Evolutionary conservation across 2,329 filamentous ascomycete species (phyloP).

Genomic region (Ophiostoma sp.): DNA sequence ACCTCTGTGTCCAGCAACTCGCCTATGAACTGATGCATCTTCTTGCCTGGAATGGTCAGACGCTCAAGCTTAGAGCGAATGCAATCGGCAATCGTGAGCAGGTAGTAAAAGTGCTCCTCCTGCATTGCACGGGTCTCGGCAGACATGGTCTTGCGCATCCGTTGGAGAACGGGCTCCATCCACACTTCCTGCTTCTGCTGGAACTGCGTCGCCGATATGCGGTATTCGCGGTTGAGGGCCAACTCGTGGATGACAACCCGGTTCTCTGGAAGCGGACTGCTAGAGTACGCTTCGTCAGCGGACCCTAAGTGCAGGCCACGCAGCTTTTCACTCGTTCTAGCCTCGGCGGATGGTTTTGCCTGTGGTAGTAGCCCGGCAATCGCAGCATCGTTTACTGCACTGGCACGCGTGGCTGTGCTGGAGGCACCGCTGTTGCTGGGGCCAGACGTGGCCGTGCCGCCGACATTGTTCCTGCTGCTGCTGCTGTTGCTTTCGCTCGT

Average conservation of each 20-base stretch:
- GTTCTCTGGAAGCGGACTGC: conserved; percentile 66
- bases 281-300: conserved; percentile 29
- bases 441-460: not conserved
- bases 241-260: conserved; percentile 75
- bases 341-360: conserved; percentile 6
- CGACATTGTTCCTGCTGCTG: not conserved
- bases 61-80: conserved; percentile 72
- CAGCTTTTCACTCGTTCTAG: conserved; percentile 38
- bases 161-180: conserved; percentile 54
- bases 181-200: conserved; percentile 56
- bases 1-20: conserved; percentile 74
- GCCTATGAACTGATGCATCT: conserved; percentile 72
- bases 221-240: conserved; percentile 75
- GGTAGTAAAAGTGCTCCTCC: conserved; percentile 66
- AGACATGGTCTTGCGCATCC: conserved; percentile 64
- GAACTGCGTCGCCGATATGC: conserved; percentile 64
- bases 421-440: not conserved
- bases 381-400: conserved; percentile 17
- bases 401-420: not conserved
- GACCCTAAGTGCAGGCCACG: conserved; percentile 41
- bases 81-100: conserved; percentile 68
- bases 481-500: conserved; percentile 1
- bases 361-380: conserved; percentile 22
- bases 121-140: conserved; percentile 64
- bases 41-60: conserved; percentile 68